phyloP scores from a whole-genome alignment of 208 protist genomes.

The Leishmania major region DNA sequence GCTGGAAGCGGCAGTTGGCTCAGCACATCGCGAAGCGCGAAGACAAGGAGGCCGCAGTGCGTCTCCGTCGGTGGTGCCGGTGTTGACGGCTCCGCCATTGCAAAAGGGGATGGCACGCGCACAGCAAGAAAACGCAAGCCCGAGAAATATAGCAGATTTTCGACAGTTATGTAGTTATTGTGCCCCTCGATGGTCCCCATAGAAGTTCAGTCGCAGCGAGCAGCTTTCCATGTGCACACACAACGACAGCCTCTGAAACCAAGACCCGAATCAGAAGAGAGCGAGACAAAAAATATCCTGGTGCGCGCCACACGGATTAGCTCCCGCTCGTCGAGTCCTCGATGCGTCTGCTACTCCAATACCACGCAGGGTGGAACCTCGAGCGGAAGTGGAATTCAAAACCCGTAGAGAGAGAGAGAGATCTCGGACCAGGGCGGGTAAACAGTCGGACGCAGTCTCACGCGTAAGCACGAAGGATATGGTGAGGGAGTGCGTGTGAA shows the following conservation, averaged over 20 bases:
- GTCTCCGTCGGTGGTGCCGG: constrained; percentile 4
- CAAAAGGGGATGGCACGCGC: too few species aligned
- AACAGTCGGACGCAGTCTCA: too few species aligned
- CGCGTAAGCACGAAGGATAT: too few species aligned
- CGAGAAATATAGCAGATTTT: background rate
- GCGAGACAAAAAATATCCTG: background rate
- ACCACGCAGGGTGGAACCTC: background rate
- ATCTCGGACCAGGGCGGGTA: too few species aligned
- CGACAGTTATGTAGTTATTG: background rate
- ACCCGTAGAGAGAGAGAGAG: background rate
- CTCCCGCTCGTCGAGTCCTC: background rate
- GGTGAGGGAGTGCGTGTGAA: background rate
- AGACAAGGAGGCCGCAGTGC: constrained; percentile 45
- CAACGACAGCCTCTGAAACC: background rate
- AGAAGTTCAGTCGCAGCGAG: background rate
- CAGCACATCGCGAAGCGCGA: constrained; percentile 71
- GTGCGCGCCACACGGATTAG: background rate
- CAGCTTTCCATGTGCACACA: background rate
- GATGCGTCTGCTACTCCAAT: background rate
- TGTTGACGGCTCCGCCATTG: background rate
- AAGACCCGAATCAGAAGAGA: background rate
- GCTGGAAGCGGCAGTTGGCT: constrained; percentile 53
- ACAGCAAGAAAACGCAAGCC: background rate
- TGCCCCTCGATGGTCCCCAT: background rate
- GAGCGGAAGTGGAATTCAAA: background rate